Evolutionary conservation across 805 yeast species (phyloP), one percentile per base, ranked within the genome.

Genomic region (Kregervanrija fluxuum): DNA sequence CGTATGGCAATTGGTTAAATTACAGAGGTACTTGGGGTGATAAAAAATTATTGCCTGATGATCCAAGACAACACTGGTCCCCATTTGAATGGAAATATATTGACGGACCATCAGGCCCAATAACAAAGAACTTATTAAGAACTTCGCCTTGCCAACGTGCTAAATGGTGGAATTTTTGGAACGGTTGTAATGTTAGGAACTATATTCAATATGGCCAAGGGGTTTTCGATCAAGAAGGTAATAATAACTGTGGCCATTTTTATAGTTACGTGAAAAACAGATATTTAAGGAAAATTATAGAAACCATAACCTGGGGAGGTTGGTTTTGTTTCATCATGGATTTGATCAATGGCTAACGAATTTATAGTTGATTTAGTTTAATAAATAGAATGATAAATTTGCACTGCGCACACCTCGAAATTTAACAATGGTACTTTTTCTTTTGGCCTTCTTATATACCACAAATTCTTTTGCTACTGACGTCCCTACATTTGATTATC

Each of bases 1-100:
- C 51, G 28, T 78, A 75, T 43, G 85, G 82, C 3, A 73, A 78
- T 48, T 91, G 99, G 99, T 71, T 93, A n/a, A 54, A 72, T 1
- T 91, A 71, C 55, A 59, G 66, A 11, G 99, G 98, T 0, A 81
- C 75, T 47, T 91, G 99, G 99, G 99, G 99, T 5, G 95, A 91
- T 62, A 74, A 74, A 47, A 77, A 81, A 55, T 67, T 91, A 33
- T 64, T 71, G 1, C 73, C 79, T 14, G 57, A 62, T 0, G 98
- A 93, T 60, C 78, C 83, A 8, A 71, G 98, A 49, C 98, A 93
- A 60, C 74, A 69, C 47, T 85, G 90, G 80, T 85, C 89, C 49
- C 82, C 93, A 2, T 88, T 86, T 59, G 95, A 93, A 53, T 85
- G 90, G 85, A 77, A 79, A 52, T 87, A 85, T 60, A 89, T 93